Evolutionary conservation across 148 eudicot species (phyloP).

Genomic region (Rhododendron henanense): DNA sequence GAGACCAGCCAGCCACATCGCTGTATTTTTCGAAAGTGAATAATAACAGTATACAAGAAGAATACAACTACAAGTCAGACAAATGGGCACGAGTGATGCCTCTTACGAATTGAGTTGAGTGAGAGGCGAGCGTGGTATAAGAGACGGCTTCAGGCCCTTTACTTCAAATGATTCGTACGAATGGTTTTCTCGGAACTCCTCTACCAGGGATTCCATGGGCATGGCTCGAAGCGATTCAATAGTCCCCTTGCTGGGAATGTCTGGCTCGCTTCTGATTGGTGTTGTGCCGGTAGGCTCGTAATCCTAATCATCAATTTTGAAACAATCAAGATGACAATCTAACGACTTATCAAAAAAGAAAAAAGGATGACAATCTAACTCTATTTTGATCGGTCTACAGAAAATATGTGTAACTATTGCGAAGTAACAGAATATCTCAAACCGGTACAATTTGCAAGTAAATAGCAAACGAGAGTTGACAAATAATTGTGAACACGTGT

Average conservation of each 20-base stretch:
- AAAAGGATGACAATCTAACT: not conserved
- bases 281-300: conserved; percentile 89
- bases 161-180: conserved; percentile 62
- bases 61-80: conserved; percentile 23
- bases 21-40: conserved; percentile 8
- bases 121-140: conserved; percentile 80
- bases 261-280: conserved; percentile 66
- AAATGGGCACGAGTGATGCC: conserved; percentile 6
- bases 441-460: not conserved
- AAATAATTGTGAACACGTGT: not conserved
- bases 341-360: no score
- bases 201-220: conserved; percentile 82
- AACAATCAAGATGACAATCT: not conserved
- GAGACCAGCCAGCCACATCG: conserved; percentile 10
- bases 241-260: conserved; percentile 74
- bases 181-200: conserved; percentile 82
- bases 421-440: not conserved
- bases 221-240: conserved; percentile 77
- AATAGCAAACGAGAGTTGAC: not conserved
- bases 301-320: conserved; percentile 40
- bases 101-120: conserved; percentile 50
- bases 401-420: not conserved
- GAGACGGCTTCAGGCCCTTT: conserved; percentile 62
- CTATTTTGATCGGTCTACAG: not conserved
- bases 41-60: conserved; percentile 26